Conservation (phyloP, 1,139 yeast species). For the Ogataea hybrid region DNA sequence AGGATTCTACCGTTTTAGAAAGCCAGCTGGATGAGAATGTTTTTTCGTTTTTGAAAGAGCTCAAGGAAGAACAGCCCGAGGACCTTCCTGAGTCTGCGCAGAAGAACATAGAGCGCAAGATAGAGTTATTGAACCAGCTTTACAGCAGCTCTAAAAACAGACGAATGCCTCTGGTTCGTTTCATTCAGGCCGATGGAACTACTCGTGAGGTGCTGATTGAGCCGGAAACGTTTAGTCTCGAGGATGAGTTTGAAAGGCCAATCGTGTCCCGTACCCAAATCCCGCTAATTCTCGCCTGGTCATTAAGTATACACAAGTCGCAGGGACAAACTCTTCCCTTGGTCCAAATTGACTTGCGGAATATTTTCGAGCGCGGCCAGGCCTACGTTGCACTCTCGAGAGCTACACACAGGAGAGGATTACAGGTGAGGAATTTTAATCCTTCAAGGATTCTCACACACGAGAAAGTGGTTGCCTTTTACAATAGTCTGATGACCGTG, state of each 20-base stretch:
- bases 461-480: conserved; percentile 60
- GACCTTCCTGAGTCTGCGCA: conserved; percentile 22
- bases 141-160: conserved; percentile 36
- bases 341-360: conserved; percentile 75
- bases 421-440: conserved; percentile 73
- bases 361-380: conserved; percentile 88
- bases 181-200: conserved; percentile 65
- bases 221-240: conserved; percentile 73
- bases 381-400: conserved; percentile 92
- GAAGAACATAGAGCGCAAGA: conserved; percentile 37
- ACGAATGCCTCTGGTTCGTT: conserved; percentile 73
- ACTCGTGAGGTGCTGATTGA: conserved; percentile 70
- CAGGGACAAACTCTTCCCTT: conserved; percentile 92
- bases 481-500: conserved; percentile 38
- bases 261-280: conserved; percentile 62
- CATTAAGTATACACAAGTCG: conserved; percentile 90
- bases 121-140: conserved; percentile 36
- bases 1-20: conserved; percentile 15
- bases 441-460: conserved; percentile 58
- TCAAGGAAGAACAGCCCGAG: conserved; percentile 19
- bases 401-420: conserved; percentile 75
- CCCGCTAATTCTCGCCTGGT: conserved; percentile 93
- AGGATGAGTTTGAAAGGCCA: conserved; percentile 53
- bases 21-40: conserved; percentile 38
- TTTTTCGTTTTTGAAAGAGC: conserved; percentile 50